Evolutionary conservation across 306 rosid genomes (phyloP), one percentile per base, ranked within the genome.

Genomic region (Sicyos baderoa): DNA sequence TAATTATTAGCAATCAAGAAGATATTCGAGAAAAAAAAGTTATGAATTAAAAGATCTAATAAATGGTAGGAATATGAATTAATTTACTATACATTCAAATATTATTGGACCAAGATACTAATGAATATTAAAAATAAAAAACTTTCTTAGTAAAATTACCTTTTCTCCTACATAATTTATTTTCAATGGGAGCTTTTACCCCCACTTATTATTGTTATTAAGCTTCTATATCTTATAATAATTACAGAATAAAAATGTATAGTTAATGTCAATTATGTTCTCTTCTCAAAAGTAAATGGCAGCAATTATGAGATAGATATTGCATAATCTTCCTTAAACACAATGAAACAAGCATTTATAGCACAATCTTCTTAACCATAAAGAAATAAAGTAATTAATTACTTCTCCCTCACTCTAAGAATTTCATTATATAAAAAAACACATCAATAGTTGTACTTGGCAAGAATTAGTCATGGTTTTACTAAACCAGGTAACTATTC

Each of bases 211-310:
- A 35, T 35, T 32, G 4, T 32, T 35, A 5, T 5, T 35, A 35
- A 45, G 71, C 7, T 8, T 49, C 21, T 40, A 22, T 23, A 60
- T 73, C 66, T 48, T 52, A 73, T 73, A 21, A 52, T 18, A 23
- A 45, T 42, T 61, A 17, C 21, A 16, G 29, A 55, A 53, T 54
- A 21, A 60, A 27, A 57, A 47, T 22, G 48, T 15, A 15, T 42
- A 16, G 29, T 76, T 61, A 76, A 70, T 76, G 70, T 7, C 22
- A 47, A 50, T 76, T 47, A 47, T 13, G 51, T 47, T 47, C 5
- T 47, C 6, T 47, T 47, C 6, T 13, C 1, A 12, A 47, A 47
- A 19, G 16, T 70, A 70, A 76, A 69, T 76, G 74, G n/a, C 35
- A 29, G 44, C 44, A 48, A 50, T 71, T 51, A 71, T 29, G 37